Conservation (phyloP, 139 green algal genomes). For the Chlamydomonas applanata region DNA sequence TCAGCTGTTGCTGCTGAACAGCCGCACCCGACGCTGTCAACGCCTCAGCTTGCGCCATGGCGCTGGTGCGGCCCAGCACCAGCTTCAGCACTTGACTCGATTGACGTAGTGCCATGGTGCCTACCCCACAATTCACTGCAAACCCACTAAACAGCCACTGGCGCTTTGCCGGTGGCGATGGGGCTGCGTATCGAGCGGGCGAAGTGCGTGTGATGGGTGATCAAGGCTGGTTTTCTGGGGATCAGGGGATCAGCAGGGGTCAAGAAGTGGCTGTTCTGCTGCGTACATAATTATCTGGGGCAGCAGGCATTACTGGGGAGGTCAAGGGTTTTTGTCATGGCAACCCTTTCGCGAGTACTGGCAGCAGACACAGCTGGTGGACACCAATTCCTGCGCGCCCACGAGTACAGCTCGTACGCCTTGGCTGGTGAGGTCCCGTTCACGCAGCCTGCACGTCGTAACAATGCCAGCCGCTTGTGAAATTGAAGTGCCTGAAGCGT, state of each 20-base stretch:
- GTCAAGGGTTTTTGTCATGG: neutral
- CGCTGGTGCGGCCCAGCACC: neutral
- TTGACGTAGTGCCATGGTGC: neutral
- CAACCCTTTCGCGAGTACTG: neutral
- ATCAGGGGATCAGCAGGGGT: too few species aligned
- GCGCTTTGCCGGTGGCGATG: too few species aligned
- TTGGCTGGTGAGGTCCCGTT: conserved; percentile 45
- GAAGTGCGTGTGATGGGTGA: too few species aligned
- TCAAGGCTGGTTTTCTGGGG: too few species aligned
- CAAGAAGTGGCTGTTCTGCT: too few species aligned
- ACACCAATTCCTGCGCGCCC: conserved; percentile 37
- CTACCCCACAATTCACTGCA: neutral
- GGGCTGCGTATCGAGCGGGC: too few species aligned
- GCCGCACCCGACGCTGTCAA: neutral
- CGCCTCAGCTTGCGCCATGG: neutral
- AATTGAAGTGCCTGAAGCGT: too few species aligned
- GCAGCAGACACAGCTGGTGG: conserved; percentile 59
- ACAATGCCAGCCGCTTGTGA: too few species aligned
- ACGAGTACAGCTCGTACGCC: conserved; percentile 49
- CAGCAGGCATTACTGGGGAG: too few species aligned
- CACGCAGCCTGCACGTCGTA: too few species aligned
- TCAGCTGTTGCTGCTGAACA: neutral
- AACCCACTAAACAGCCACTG: too few species aligned
- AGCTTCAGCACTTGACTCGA: neutral
- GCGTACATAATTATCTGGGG: too few species aligned